These are phyloP conservation scores for Colletotrichum sp. DNA, from an alignment of 2,329 filamentous ascomycete genomes.

Conservation along the genomic window DNA sequence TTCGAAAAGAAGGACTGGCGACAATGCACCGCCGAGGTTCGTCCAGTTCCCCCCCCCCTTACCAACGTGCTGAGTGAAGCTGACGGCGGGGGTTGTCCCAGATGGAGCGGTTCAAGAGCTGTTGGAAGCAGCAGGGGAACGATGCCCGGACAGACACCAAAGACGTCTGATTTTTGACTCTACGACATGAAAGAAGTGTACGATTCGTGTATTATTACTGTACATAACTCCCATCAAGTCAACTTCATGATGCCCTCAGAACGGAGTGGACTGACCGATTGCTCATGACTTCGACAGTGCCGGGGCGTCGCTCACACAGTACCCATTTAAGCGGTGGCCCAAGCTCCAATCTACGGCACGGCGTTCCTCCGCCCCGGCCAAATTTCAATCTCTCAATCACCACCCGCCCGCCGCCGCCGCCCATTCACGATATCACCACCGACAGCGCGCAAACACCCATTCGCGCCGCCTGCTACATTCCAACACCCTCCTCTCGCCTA, in stretches of 20 bases:
- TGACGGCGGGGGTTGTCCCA: constrained; percentile 38
- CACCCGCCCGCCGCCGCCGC: neutral
- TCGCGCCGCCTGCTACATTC: neutral
- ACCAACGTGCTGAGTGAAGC: neutral
- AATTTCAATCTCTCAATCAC: constrained; percentile 2
- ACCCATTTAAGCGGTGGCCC: neutral
- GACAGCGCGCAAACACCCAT: neutral
- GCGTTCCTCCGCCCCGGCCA: constrained; percentile 13
- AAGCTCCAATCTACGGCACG: constrained; percentile 7
- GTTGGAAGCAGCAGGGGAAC: constrained; percentile 92
- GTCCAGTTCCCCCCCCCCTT: constrained; percentile 32
- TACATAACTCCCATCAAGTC: neutral
- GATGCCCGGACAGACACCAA: constrained; percentile 80
- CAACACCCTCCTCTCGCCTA: neutral
- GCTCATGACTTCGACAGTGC: neutral
- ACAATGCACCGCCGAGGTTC: constrained; percentile 83
- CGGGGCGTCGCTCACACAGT: neutral
- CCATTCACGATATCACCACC: constrained; percentile 2
- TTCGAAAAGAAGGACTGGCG: constrained; percentile 97
- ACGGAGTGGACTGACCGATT: neutral
- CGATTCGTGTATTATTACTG: neutral
- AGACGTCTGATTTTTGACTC: constrained; percentile 50
- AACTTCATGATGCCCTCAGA: neutral
- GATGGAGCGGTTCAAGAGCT: constrained; percentile 90
- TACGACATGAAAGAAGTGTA: neutral